These are phyloP conservation scores for Halenospora varia DNA, from an alignment of 495 filamentous ascomycete genomes.

Conservation along the genomic window DNA sequence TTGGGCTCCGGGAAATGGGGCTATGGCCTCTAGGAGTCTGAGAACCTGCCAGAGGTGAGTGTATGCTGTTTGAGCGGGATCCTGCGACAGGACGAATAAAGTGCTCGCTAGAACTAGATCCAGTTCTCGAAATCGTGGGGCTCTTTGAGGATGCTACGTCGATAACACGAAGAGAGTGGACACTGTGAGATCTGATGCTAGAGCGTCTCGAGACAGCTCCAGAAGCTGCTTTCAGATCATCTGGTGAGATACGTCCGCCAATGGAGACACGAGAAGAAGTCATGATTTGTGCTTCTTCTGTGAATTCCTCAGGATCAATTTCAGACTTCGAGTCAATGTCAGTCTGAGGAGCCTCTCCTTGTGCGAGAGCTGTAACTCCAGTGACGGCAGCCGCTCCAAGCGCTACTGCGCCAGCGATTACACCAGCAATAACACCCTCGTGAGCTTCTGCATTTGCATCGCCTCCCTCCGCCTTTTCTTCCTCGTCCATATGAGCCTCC, in stretches of 20 bases:
- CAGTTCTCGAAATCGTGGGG: conserved; percentile 38
- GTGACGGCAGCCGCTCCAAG: conserved; percentile 14
- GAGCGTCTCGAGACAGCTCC: conserved; percentile 9
- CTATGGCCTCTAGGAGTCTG: conserved; percentile 20
- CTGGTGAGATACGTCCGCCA: conserved; percentile 30
- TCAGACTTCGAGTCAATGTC: conserved; percentile 33
- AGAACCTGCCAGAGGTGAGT: conserved; percentile 40
- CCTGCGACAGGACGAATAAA: conserved; percentile 21
- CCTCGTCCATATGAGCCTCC: neutral
- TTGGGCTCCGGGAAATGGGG: conserved; percentile 14
- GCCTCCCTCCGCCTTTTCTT: neutral
- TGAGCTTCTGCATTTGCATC: neutral
- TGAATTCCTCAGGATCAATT: conserved; percentile 30
- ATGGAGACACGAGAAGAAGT: conserved; percentile 53
- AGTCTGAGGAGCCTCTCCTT: conserved; percentile 20
- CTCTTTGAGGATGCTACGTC: conserved; percentile 48
- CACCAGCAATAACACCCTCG: conserved; percentile 17
- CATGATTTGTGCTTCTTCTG: conserved; percentile 50
- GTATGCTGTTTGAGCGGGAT: conserved; percentile 32
- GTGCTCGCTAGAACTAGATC: conserved; percentile 35
- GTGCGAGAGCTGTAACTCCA: conserved; percentile 13
- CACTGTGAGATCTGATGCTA: conserved; percentile 40
- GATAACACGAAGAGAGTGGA: conserved; percentile 48
- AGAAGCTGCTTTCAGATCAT: conserved; percentile 4
- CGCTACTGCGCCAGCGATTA: conserved; percentile 15